A percentile compares a stretch with the other conserved stretches of the same genome.
phyloP scores from a whole-genome alignment of 805 yeast genomes.

The Sugiyamaella smithiae region DNA sequence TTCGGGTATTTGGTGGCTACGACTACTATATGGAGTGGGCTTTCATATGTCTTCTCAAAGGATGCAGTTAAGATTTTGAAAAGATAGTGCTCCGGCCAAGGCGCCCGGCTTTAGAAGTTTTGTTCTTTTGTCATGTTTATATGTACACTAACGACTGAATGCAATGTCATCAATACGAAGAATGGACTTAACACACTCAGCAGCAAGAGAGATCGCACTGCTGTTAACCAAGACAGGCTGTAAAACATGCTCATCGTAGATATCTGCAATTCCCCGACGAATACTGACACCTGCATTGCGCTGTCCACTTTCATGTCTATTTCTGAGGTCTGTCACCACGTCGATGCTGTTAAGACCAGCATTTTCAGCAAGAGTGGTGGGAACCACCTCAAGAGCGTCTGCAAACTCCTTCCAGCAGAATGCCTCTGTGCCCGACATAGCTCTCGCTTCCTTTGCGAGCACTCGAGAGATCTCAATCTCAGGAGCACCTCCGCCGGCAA shows the following conservation, averaged over 20 bases:
- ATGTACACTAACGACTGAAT: conserved; percentile 61
- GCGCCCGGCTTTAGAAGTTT: too few species aligned
- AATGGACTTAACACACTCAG: conserved; percentile 94
- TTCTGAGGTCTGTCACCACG: conserved; percentile 87
- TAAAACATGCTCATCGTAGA: conserved; percentile 87
- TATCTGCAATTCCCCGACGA: conserved; percentile 90
- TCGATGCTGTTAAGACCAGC: conserved; percentile 91
- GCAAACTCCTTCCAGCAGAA: conserved; percentile 91
- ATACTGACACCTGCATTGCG: conserved; percentile 93
- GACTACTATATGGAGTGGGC: conserved; percentile 77
- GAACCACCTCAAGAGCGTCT: conserved; percentile 85
- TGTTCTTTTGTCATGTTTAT: too few species aligned
- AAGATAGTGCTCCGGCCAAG: conserved; percentile 6
- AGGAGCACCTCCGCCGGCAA: conserved; percentile 99
- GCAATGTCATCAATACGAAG: conserved; percentile 96
- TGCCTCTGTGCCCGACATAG: conserved; percentile 81
- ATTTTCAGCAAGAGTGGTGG: conserved; percentile 91
- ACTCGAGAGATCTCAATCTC: conserved; percentile 85
- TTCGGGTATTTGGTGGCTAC: conserved; percentile 51
- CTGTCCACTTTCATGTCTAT: conserved; percentile 88
- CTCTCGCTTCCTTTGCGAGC: conserved; percentile 65
- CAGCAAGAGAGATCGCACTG: conserved; percentile 89
- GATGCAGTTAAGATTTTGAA: conserved; percentile 59
- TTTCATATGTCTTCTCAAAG: conserved; percentile 68
- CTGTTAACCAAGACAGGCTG: conserved; percentile 96